These are phyloP conservation scores for Penicillium nucicola DNA, from an alignment of 495 filamentous ascomycete genomes.

Conservation along the genomic window DNA sequence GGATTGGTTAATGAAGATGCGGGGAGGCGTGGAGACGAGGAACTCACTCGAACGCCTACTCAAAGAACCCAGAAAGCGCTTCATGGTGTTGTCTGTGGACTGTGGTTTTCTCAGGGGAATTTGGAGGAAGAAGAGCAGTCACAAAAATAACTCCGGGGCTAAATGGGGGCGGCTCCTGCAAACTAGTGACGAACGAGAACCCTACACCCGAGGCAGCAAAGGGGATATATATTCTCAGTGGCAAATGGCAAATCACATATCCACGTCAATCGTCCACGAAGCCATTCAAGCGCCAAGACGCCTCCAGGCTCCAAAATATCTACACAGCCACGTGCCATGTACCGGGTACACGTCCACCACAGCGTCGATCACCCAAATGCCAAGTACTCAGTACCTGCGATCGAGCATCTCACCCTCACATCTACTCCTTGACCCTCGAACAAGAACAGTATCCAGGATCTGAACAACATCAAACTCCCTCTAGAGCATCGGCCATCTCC, in stretches of 20 bases:
- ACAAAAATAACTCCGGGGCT: not conserved
- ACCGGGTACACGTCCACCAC: not conserved
- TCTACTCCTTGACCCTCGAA: no score
- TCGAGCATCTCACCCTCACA: not conserved
- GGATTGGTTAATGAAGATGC: conserved; percentile 3
- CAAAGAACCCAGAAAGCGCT: conserved; percentile 14
- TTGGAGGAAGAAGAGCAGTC: not conserved
- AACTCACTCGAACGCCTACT: conserved; percentile 28
- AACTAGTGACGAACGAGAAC: not conserved
- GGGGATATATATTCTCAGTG: not conserved
- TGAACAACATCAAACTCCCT: conserved; percentile 28
- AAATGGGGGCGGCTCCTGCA: not conserved
- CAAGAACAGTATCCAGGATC: no score
- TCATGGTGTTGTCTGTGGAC: conserved; percentile 7
- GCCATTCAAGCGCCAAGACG: not conserved
- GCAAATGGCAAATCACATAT: not conserved
- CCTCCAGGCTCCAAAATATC: conserved; percentile 4
- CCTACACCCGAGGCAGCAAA: not conserved
- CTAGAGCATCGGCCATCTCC: conserved; percentile 70
- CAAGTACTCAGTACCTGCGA: not conserved
- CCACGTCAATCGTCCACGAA: not conserved
- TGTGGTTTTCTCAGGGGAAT: not conserved
- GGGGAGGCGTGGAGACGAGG: conserved; percentile 9
- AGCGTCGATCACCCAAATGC: not conserved
- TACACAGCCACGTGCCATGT: not conserved